phyloP scores from a whole-genome alignment of 2,329 filamentous ascomycete species.

The Aureobasidium sp. region DNA sequence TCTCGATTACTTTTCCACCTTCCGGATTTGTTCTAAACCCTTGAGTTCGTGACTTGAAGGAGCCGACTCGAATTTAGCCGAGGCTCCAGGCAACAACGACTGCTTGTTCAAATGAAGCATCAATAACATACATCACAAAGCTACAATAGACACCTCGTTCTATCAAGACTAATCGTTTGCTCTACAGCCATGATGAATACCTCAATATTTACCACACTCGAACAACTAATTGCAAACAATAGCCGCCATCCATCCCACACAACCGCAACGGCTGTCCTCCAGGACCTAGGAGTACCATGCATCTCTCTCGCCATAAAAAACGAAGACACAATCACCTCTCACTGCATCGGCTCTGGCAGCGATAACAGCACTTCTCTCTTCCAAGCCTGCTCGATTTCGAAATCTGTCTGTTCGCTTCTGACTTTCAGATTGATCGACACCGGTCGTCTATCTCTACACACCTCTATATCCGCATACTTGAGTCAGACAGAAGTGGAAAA shows the following conservation, averaged over 20 bases:
- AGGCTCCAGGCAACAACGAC: neutral
- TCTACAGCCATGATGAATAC: neutral
- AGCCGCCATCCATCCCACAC: neutral
- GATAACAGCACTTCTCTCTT: conserved; percentile 23
- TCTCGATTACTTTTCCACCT: neutral
- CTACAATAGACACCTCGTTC: neutral
- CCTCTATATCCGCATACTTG: conserved; percentile 18
- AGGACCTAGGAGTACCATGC: neutral
- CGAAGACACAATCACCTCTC: neutral
- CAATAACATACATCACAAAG: neutral
- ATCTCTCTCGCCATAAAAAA: neutral
- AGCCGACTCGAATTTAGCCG: neutral
- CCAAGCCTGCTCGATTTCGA: conserved; percentile 25
- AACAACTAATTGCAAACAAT: neutral
- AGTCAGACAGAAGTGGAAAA: conserved; percentile 1
- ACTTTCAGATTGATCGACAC: conserved; percentile 22
- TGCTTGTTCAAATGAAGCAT: neutral
- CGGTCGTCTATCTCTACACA: conserved; percentile 20
- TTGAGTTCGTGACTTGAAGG: neutral
- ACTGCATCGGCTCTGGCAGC: neutral
- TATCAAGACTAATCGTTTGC: neutral
- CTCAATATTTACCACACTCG: neutral
- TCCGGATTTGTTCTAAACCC: neutral
- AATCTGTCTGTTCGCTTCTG: conserved; percentile 22
- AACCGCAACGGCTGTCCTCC: neutral